These are phyloP conservation scores for Nepenthes gracilis DNA, from an alignment of 148 eudicot genomes.

Conservation along the genomic window DNA sequence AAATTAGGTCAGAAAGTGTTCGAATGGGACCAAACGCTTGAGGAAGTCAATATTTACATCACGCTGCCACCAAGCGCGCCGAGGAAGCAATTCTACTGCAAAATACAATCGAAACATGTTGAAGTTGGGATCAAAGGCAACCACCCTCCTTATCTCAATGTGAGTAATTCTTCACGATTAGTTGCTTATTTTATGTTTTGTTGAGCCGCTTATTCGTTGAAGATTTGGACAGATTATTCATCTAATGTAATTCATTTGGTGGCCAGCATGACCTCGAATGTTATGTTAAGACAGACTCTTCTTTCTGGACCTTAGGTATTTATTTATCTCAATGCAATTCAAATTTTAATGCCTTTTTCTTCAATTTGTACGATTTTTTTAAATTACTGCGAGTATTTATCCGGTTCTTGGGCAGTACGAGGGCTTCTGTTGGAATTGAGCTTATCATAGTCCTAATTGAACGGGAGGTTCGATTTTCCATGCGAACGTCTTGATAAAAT, in stretches of 20 bases:
- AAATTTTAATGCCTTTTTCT: too few species aligned
- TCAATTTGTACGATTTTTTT: too few species aligned
- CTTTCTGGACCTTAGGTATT: slow-evolving; percentile 89
- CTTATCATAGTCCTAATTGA: too few species aligned
- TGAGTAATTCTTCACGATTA: slow-evolving; percentile 12
- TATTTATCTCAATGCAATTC: neutral
- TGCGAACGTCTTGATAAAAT: too few species aligned
- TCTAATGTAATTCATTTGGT: neutral
- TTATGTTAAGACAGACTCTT: slow-evolving; percentile 81
- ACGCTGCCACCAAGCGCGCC: slow-evolving; percentile 65
- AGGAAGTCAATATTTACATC: slow-evolving; percentile 86
- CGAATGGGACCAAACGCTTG: slow-evolving; percentile 96
- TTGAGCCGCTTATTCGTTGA: neutral
- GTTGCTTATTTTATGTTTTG: neutral
- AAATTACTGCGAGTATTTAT: too few species aligned
- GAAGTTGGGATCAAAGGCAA: slow-evolving; percentile 95
- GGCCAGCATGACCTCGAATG: slow-evolving; percentile 53
- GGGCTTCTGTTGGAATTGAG: too few species aligned
- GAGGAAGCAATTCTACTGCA: slow-evolving; percentile 53
- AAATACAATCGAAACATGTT: slow-evolving; percentile 69
- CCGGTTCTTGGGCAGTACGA: too few species aligned
- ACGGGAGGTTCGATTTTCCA: too few species aligned
- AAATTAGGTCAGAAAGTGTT: slow-evolving; percentile 75
- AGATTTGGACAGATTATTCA: neutral
- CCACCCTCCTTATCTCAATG: slow-evolving; percentile 82